phyloP scores from a whole-genome alignment of 345 rosid species.

The Salix exigua region DNA sequence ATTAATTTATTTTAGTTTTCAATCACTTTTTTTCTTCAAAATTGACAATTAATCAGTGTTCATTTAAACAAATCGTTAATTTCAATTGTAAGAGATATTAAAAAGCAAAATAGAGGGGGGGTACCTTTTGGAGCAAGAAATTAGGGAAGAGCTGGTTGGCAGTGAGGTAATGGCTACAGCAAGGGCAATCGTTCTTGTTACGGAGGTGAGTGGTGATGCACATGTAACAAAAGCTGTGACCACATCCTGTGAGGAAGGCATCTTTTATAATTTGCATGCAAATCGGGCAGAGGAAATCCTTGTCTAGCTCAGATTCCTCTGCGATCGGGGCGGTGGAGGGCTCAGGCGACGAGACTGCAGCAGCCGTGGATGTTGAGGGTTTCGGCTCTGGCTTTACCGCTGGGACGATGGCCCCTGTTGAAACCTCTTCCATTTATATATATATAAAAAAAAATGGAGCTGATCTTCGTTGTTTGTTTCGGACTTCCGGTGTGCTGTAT shows the following conservation, averaged over 20 bases:
- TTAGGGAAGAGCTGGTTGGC: conserved; percentile 80
- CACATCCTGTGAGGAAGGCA: conserved; percentile 93
- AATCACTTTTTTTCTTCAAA: not conserved
- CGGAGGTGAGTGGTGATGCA: conserved; percentile 89
- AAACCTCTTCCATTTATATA: conserved; percentile 23
- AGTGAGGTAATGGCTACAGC: conserved; percentile 77
- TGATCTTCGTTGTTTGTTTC: too few relatives aligned
- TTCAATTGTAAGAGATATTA: not conserved
- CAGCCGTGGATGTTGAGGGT: conserved; percentile 16
- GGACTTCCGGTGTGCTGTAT: too few relatives aligned
- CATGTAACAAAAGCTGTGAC: conserved; percentile 98
- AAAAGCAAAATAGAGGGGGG: not conserved
- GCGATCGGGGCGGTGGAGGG: not conserved
- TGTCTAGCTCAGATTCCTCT: conserved; percentile 38
- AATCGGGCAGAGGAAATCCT: conserved; percentile 84
- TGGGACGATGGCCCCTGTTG: conserved; percentile 26
- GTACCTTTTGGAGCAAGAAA: conserved; percentile 82
- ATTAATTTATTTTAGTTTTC: not conserved
- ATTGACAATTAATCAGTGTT: not conserved
- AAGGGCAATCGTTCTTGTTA: conserved; percentile 94
- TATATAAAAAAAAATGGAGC: too few relatives aligned
- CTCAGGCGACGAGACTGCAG: conserved; percentile 12
- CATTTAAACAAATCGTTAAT: not conserved
- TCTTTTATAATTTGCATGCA: conserved; percentile 96
- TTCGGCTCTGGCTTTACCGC: conserved; percentile 19